Evolutionary conservation across 768 basidiomycete species (phyloP), one percentile per base, ranked within the genome.

Genomic region (Pleurotus salmoneostramineus): DNA sequence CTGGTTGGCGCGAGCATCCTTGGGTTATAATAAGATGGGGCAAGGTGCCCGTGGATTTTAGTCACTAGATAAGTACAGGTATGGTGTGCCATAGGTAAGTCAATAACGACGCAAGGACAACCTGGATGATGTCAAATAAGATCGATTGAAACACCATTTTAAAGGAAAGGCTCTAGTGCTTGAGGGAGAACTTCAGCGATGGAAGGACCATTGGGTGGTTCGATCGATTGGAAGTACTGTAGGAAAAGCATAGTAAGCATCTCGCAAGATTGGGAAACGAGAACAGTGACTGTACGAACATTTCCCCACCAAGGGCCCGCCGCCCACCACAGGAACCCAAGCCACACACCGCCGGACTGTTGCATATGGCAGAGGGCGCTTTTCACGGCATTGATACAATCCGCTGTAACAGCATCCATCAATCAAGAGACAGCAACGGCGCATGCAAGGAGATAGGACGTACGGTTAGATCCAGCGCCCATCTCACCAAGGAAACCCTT

Each of bases 401-500:
- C 65, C 10, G 71, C 65, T 73, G 49, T n/a, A n/a, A n/a, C 8
- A 40, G 37, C 21, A 27, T 27, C 21, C 21, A 27, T 27, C 21
- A 27, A 27, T 27, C 21, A 27, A 27, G 21, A 27, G 21, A 27
- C 21, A 27, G 37, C 1, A 40, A 10, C n/a, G 37, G 10, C n/a
- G 37, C 10, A n/a, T 40, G 37, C 37, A 40, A 40, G 8, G 10
- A 10, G n/a, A 40, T 40, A n/a, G 2, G 4, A 35, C 50, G 14
- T 60, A 37, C 58, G 36, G 58, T 79, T 79, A 43, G 71, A 77
- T 0, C 78, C 84, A 43, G 80, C 77, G 57, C 84, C 84, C 36
- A 85, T 79, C 64, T 87, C 85, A 43, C 85, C 84, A 34, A 87
- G 72, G 77, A 85, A 82, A 45, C 84, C 85, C 71, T 83, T 85